Percentiles rank a stretch among this genome's conserved stretches.
These are phyloP conservation scores for Pisolithus microcarpus DNA, from an alignment of 768 basidiomycete species.

Conservation along the genomic window DNA sequence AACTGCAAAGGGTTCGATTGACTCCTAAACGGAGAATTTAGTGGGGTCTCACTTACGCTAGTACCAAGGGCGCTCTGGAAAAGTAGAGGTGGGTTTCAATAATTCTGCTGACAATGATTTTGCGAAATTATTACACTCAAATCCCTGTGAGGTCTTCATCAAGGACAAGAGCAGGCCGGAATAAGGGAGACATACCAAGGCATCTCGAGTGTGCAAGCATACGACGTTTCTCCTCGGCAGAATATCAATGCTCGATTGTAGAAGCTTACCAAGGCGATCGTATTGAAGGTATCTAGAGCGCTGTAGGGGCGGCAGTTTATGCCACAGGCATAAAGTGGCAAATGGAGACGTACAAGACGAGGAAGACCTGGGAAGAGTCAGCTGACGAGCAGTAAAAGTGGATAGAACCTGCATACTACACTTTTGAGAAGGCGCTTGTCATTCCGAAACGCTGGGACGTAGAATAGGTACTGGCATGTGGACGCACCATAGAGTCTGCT, in stretches of 20 bases:
- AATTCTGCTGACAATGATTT: background rate
- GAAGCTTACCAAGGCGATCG: background rate
- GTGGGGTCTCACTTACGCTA: constrained; percentile 2
- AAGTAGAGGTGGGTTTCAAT: too few relatives aligned
- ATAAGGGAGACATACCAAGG: background rate
- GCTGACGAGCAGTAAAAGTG: background rate
- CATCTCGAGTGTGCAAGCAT: background rate
- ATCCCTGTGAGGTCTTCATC: background rate
- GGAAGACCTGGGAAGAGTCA: background rate
- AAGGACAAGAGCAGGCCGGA: background rate
- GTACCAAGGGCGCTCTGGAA: too few relatives aligned
- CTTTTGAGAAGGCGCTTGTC: constrained; percentile 9
- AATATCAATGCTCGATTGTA: background rate
- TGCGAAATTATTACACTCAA: background rate
- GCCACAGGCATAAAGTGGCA: background rate
- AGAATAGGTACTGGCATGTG: constrained; percentile 15
- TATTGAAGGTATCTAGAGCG: background rate
- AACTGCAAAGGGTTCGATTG: constrained; percentile 4
- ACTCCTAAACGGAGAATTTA: background rate
- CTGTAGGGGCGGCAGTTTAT: background rate
- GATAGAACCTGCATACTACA: constrained; percentile 5
- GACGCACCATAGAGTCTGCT: constrained; percentile 14
- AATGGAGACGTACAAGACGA: background rate
- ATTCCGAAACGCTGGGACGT: constrained; percentile 11
- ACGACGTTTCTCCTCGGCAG: background rate